Evolutionary conservation across 2,329 filamentous ascomycete genomes (phyloP).

Genomic region (Penicillium occitanis): DNA sequence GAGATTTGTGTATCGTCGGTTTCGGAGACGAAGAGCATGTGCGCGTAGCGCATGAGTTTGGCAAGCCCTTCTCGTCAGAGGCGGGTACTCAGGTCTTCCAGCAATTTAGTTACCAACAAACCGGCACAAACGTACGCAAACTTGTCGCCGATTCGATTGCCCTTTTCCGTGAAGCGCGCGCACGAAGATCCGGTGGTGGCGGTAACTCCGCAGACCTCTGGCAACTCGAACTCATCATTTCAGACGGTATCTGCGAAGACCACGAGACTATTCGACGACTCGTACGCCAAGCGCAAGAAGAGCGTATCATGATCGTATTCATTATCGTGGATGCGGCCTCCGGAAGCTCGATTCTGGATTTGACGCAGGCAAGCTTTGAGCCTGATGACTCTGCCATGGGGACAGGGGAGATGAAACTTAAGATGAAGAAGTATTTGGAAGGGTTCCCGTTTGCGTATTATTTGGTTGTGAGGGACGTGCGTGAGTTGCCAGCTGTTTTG

Average conservation of each 20-base stretch:
- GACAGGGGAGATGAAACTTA: conserved; percentile 65
- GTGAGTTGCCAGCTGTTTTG: conserved; percentile 84
- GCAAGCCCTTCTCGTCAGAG: conserved; percentile 75
- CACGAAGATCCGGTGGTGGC: conserved; percentile 51
- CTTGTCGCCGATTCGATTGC: conserved; percentile 76
- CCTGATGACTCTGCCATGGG: conserved; percentile 57
- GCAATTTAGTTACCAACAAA: conserved; percentile 80
- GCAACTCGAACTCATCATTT: conserved; percentile 92
- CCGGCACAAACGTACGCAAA: conserved; percentile 78
- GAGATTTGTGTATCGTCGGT: conserved; percentile 85
- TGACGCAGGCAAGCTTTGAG: conserved; percentile 83
- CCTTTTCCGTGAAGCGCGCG: conserved; percentile 74
- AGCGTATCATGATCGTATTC: conserved; percentile 97
- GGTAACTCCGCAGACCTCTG: conserved; percentile 70
- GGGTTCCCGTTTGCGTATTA: conserved; percentile 98
- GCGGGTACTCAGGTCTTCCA: conserved; percentile 81
- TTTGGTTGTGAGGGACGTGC: conserved; percentile 86
- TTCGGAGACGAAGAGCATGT: conserved; percentile 74
- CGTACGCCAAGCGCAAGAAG: conserved; percentile 83
- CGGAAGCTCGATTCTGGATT: conserved; percentile 68
- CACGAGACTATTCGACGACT: conserved; percentile 80
- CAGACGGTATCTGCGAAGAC: conserved; percentile 88
- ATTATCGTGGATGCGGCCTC: conserved; percentile 79
- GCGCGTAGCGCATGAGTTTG: conserved; percentile 82
- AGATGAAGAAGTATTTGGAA: conserved; percentile 88